These are phyloP conservation scores for Aphanomyces stellatus DNA, from an alignment of 352 stramenopile genomes.

Conservation along the genomic window DNA sequence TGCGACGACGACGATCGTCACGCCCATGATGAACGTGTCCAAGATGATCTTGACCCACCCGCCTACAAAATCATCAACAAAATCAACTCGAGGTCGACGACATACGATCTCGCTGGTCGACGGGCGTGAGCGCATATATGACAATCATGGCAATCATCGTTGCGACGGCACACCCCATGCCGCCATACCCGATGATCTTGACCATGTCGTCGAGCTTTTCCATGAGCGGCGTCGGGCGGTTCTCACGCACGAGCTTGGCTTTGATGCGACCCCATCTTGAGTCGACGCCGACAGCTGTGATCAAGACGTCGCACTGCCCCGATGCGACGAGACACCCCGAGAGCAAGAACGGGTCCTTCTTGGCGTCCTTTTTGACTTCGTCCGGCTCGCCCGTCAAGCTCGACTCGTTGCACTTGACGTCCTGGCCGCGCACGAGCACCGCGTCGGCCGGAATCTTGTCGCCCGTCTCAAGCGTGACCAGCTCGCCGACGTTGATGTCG, in stretches of 20 bases:
- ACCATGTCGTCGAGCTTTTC: constrained; percentile 89
- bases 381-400: constrained; percentile 94
- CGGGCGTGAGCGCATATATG: constrained; percentile 47
- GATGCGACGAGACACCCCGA: constrained; percentile 75
- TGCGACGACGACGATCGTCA: constrained; percentile 92
- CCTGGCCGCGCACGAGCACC: constrained; percentile 84
- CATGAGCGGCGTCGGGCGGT: constrained; percentile 88
- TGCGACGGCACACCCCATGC: constrained; percentile 73
- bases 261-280: constrained; percentile 88
- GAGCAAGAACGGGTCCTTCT: constrained; percentile 78
- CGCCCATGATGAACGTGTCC: constrained; percentile 91
- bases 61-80: too few species aligned
- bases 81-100: constrained; percentile 1
- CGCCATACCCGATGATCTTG: constrained; percentile 83
- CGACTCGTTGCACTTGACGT: constrained; percentile 94
- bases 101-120: constrained; percentile 25
- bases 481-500: constrained; percentile 73
- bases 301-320: constrained; percentile 61
- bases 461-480: constrained; percentile 89
- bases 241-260: constrained; percentile 79
- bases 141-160: constrained; percentile 84
- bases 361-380: constrained; percentile 78
- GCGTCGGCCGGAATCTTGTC: constrained; percentile 94
- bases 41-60: constrained; percentile 80
- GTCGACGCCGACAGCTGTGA: constrained; percentile 74